Conservation (phyloP, 768 basidiomycete genomes). For the Paxillus rubicundulus region DNA sequence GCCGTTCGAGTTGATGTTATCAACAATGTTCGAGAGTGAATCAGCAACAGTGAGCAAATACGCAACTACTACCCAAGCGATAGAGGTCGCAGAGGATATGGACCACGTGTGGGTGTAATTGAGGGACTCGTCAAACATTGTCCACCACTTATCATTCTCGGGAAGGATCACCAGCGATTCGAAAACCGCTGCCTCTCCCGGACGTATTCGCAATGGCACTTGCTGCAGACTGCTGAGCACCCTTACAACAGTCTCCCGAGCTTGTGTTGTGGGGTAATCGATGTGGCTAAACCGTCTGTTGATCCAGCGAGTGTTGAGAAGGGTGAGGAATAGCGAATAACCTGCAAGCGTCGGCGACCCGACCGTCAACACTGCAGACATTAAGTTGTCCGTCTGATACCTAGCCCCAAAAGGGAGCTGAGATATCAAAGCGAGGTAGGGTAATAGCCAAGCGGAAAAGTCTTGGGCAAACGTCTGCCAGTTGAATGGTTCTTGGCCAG, state of each 20-base stretch:
- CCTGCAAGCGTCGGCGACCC: conserved; percentile 46
- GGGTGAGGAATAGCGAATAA: conserved; percentile 43
- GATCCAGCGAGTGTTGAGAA: conserved; percentile 45
- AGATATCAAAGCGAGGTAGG: conserved; percentile 47
- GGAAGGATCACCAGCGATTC: conserved; percentile 43
- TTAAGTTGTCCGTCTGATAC: conserved; percentile 40
- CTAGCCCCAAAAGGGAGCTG: conserved; percentile 48
- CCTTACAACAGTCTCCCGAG: conserved; percentile 24
- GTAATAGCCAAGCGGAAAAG: conserved; percentile 45
- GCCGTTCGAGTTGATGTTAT: conserved; percentile 32
- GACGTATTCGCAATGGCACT: conserved; percentile 34
- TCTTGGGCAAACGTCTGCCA: conserved; percentile 32
- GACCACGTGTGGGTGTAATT: conserved; percentile 42
- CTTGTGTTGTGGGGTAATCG: conserved; percentile 19
- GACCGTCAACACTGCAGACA: conserved; percentile 41
- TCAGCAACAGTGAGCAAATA: conserved; percentile 27
- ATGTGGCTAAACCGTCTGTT: conserved; percentile 30
- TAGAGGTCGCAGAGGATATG: conserved; percentile 37
- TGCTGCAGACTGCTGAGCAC: conserved; percentile 43
- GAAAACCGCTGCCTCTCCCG: conserved; percentile 27
- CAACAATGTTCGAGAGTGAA: conserved; percentile 14
- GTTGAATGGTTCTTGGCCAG: conserved; percentile 10
- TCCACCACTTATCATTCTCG: conserved; percentile 45
- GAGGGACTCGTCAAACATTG: conserved; percentile 29
- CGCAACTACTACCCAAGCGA: conserved; percentile 45